These are phyloP conservation scores for Ambrosiella xylebori DNA, from an alignment of 2,329 filamentous ascomycete genomes.

Conservation along the genomic window DNA sequence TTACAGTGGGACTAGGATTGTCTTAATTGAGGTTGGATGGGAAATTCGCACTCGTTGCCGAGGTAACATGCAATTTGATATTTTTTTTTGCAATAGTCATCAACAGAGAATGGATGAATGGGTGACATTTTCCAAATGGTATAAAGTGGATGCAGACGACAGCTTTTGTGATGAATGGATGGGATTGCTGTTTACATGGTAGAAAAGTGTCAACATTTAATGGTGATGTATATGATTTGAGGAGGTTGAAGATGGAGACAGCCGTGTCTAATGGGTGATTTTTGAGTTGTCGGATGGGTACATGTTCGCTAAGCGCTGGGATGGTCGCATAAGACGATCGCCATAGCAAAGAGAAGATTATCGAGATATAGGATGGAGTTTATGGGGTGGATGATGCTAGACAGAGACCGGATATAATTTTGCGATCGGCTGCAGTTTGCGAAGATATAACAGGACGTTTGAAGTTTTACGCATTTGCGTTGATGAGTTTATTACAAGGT, in stretches of 20 bases:
- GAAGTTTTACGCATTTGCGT: no score
- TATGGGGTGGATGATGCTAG: neutral
- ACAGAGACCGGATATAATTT: neutral
- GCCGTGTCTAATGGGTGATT: neutral
- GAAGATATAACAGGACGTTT: no score
- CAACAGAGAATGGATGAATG: neutral
- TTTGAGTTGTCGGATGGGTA: neutral
- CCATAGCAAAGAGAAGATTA: neutral
- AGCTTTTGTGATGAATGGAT: no score
- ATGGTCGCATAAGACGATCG: slow-evolving; percentile 4
- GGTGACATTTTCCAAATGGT: neutral
- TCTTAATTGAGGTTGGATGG: neutral
- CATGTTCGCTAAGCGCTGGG: neutral
- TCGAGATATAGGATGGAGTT: neutral
- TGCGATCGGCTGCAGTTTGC: no score
- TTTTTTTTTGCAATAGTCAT: neutral
- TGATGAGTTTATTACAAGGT: no score
- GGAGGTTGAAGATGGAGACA: no score
- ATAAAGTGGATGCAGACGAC: neutral
- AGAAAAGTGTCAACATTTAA: no score
- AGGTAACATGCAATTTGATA: neutral
- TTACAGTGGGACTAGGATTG: neutral
- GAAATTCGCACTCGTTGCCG: neutral
- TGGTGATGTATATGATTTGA: no score
- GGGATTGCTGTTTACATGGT: no score